Conservation (phyloP, 768 basidiomycete genomes). For the Lactifluus hygrophoroides region DNA sequence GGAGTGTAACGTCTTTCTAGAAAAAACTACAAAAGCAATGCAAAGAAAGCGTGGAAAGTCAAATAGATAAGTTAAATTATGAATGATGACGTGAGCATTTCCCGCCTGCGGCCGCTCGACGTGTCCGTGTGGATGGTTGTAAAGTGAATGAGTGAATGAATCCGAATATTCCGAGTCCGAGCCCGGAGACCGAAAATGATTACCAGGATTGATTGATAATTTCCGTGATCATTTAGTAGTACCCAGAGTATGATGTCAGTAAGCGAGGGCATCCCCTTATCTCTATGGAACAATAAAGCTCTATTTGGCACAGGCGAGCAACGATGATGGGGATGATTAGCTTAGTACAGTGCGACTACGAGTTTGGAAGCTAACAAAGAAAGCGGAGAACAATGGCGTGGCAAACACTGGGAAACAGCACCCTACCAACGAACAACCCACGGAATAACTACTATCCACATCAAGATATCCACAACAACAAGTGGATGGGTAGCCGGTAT, state of each 20-base stretch:
- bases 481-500: not conserved
- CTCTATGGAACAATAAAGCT: not conserved
- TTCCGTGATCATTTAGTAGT: not conserved
- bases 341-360: not conserved
- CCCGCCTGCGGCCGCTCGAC: not conserved
- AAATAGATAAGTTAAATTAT: not conserved
- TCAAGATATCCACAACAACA: not conserved
- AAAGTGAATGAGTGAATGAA: not conserved
- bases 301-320: not conserved
- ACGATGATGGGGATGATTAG: no score
- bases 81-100: slow-evolving; percentile 7
- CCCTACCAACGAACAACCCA: not conserved
- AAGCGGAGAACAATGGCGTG: not conserved
- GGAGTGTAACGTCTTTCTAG: slow-evolving; percentile 1
- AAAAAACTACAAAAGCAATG: not conserved
- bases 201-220: not conserved
- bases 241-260: slow-evolving; percentile 1
- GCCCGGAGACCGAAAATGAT: slow-evolving; percentile 1
- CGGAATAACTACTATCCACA: not conserved
- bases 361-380: not conserved
- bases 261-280: not conserved
- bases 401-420: not conserved
- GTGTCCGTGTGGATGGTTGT: no score
- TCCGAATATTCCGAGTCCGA: not conserved
- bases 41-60: not conserved